phyloP scores from a whole-genome alignment of 73 alveolate species.

The Paramecium pentaurelia region DNA sequence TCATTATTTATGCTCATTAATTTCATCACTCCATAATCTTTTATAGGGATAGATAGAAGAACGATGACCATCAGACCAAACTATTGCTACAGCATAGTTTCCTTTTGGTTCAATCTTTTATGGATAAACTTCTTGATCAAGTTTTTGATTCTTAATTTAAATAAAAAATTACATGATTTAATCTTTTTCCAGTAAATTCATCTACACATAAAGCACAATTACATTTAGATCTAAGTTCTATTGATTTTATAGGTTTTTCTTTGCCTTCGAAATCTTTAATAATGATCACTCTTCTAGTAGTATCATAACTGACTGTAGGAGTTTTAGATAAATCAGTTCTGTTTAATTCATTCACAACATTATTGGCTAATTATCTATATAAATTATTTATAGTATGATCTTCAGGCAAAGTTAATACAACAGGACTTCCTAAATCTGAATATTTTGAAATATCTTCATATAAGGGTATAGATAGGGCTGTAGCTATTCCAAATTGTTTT shows the following conservation, averaged over 20 bases:
- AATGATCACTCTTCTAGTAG: slow-evolving; percentile 28
- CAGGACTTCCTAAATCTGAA: slow-evolving; percentile 85
- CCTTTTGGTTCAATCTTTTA: slow-evolving; percentile 81
- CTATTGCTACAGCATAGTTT: slow-evolving; percentile 88
- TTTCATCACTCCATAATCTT: slow-evolving; percentile 47
- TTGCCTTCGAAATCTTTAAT: slow-evolving; percentile 40
- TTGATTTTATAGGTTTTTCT: slow-evolving; percentile 65
- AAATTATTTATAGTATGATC: slow-evolving; percentile 66
- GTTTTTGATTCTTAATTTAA: background rate
- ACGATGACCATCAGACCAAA: slow-evolving; percentile 91
- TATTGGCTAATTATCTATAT: slow-evolving; percentile 66
- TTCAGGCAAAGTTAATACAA: slow-evolving; percentile 79
- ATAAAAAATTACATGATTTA: slow-evolving; percentile 1
- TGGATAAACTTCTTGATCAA: slow-evolving; percentile 84
- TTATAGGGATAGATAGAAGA: slow-evolving; percentile 82
- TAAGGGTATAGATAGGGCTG: slow-evolving; percentile 76
- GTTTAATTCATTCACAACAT: slow-evolving; percentile 65
- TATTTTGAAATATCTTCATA: slow-evolving; percentile 69
- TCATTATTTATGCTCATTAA: background rate
- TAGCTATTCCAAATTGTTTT: slow-evolving; percentile 80
- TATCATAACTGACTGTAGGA: slow-evolving; percentile 52
- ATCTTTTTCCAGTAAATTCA: slow-evolving; percentile 75
- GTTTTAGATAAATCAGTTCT: background rate
- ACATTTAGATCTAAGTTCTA: slow-evolving; percentile 73
- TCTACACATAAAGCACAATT: slow-evolving; percentile 88